These are phyloP conservation scores for Cyclotella choctawhatcheeana DNA, from an alignment of 108 stramenopile species.

Conservation along the genomic window DNA sequence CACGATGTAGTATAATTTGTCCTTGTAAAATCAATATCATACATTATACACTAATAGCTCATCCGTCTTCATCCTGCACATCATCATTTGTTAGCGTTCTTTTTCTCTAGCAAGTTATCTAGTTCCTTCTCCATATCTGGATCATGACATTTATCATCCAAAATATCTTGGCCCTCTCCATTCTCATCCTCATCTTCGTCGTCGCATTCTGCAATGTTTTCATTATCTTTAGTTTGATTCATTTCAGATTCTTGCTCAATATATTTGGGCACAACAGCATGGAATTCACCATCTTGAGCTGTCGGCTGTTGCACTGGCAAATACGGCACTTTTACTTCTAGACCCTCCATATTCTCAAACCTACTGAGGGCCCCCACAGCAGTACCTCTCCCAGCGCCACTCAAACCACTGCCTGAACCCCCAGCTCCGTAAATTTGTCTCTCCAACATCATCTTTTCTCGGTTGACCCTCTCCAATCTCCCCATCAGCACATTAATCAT, in stretches of 20 bases:
- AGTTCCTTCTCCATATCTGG: slow-evolving; percentile 45
- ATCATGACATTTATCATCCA: slow-evolving; percentile 35
- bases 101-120: slow-evolving; percentile 35
- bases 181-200: slow-evolving; percentile 25
- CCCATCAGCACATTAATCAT: slow-evolving; percentile 36
- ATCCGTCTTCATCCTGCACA: neutral
- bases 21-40: too few species aligned
- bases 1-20: neutral
- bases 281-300: neutral
- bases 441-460: slow-evolving; percentile 52
- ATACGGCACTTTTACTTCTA: neutral
- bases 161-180: slow-evolving; percentile 25
- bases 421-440: slow-evolving; percentile 11
- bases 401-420: neutral
- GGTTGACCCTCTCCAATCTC: slow-evolving; percentile 39
- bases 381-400: too few species aligned
- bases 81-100: neutral
- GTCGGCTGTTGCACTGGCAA: neutral
- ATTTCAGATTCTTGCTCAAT: neutral
- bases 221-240: neutral
- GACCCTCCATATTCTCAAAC: slow-evolving; percentile 6
- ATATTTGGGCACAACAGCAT: neutral
- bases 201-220: slow-evolving; percentile 1
- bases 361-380: too few species aligned
- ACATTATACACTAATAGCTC: too few species aligned